Evolutionary conservation across 306 rosid species (phyloP), one percentile per base, ranked within the genome.

Genomic region (Cicer arietinum): DNA sequence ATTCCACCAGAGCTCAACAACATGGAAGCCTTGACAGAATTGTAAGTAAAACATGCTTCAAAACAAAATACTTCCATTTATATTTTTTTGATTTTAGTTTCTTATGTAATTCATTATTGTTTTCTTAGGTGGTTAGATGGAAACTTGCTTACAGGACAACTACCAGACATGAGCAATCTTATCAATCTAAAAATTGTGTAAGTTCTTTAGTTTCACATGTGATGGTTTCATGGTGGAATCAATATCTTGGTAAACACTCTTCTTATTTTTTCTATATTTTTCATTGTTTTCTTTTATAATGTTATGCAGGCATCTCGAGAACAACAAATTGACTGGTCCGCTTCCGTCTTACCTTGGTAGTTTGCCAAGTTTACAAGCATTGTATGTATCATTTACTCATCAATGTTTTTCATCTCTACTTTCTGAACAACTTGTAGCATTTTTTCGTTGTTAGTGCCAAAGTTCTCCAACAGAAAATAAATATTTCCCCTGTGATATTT

Each of bases 101-200:
- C 69, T 78, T 57, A 61, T 30, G 64, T 69, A 73, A 71, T 18
- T 11, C 75, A 5, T 69, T 57, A 52, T 58, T 48, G 14, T 68
- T 82, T 75, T 67, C 76, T 76, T 84, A 92, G 99, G 89, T 87
- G 97, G 99, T 80, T 94, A 82, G 89, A 81, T 73, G 88, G 88
- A 35, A 94, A 94, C 82, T 78, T 82, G 76, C 87, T 94, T 47
- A 83, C 85, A 17, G 99, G 97, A 65, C 78, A 80, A 60, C 86
- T 94, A 53, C 97, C 99, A 62, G 99, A 92, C 90, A 77, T 92
- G 78, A 88, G 90, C 79, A 90, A 84, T 85, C 99, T 94, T 35
- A 63, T 92, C 73, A 88, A 84, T 78, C 78, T 94, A 85, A 90
- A 88, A 87, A 90, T 94, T 82, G 76, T 94, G 99, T 94, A 84